Percentiles rank a stretch among this genome's conserved stretches.
These are phyloP conservation scores for Mycena floridula DNA, from an alignment of 768 basidiomycete genomes.

Conservation along the genomic window DNA sequence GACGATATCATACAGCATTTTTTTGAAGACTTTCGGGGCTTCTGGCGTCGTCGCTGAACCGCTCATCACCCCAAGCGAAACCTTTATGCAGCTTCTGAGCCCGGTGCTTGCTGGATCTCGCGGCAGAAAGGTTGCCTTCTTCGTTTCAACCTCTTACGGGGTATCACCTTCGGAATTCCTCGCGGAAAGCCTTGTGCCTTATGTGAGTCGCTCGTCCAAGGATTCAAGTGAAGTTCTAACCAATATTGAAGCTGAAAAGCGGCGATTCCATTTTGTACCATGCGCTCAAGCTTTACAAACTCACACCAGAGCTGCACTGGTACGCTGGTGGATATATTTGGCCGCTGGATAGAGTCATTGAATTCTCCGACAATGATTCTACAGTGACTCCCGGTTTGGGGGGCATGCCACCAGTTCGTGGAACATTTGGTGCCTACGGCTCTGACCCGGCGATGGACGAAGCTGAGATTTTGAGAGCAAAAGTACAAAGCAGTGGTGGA, in stretches of 20 bases:
- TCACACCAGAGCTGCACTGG: constrained; percentile 72
- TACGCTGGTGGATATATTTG: constrained; percentile 80
- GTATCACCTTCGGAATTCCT: constrained; percentile 64
- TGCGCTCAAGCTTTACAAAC: constrained; percentile 70
- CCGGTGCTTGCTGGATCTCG: constrained; percentile 68
- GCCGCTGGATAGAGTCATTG: constrained; percentile 67
- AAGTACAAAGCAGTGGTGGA: constrained; percentile 66
- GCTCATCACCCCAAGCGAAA: constrained; percentile 66
- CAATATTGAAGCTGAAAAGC: constrained; percentile 55
- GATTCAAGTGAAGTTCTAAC: constrained; percentile 1
- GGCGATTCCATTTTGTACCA: constrained; percentile 73
- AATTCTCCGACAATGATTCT: constrained; percentile 43
- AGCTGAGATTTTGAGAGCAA: constrained; percentile 33
- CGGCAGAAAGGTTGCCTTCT: constrained; percentile 68
- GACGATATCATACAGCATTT: constrained; percentile 66
- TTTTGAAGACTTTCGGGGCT: constrained; percentile 62
- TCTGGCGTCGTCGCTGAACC: constrained; percentile 46
- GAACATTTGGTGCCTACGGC: constrained; percentile 32
- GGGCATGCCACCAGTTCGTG: constrained; percentile 31
- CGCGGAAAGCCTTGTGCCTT: constrained; percentile 66
- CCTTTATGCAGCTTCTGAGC: constrained; percentile 64
- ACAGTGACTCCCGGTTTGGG: not conserved
- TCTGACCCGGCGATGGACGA: constrained; percentile 5
- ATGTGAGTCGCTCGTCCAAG: constrained; percentile 34
- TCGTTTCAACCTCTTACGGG: constrained; percentile 61